Base-by-base conservation (phyloP, 2,329 filamentous ascomycete species). In the Didymella glomerata region DNA sequence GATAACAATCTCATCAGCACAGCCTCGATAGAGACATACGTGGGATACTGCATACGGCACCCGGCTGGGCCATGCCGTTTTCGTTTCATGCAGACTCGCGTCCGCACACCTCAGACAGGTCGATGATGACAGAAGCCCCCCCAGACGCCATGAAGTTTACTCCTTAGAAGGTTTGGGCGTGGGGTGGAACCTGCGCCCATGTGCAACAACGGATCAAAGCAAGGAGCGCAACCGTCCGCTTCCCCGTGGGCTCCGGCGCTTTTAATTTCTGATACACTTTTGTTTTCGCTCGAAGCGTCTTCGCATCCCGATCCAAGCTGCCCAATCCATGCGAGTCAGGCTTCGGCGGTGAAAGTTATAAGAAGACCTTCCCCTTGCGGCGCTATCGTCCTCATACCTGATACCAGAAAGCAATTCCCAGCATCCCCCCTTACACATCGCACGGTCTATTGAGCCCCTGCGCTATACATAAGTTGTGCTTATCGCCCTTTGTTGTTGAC, bases 151-250 rank as follows among this genome's bases (percentile, higher is more conserved):
- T 49, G 22, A 53, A 57, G 48, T 60, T 49, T 53, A 40, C 46
- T 53, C 59, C 64, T 46, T 61, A 60, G 54, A 67, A 60, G 65
- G 57, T 64, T 64, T 54, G 60, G 69, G 68, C 72, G 68, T 74
- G 70, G 68, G 68, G 67, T 72, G 73, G 57, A 50, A 68, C 67
- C 59, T 72, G 70, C 70, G 61, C 47, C 48, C 48, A 65, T 61
- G 63, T 69, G 66, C 64, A 68, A 68, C 72, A 66, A 66, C 68
- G 64, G 65, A 68, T 54, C 58, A 44, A 69, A 65, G 68, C 68
- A 73, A 72, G 68, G 70, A 70, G 71, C 64, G 63, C 70, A 66
- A 59, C 63, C 68, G 65, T 71, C 69, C 72, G 67, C 66, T 66
- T 66, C 69, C 65, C 68, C 70, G 68, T 65, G 42, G 45, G 64